Conservation (phyloP, 2,329 filamentous ascomycete genomes). For the Tolypocladium capitatum region DNA sequence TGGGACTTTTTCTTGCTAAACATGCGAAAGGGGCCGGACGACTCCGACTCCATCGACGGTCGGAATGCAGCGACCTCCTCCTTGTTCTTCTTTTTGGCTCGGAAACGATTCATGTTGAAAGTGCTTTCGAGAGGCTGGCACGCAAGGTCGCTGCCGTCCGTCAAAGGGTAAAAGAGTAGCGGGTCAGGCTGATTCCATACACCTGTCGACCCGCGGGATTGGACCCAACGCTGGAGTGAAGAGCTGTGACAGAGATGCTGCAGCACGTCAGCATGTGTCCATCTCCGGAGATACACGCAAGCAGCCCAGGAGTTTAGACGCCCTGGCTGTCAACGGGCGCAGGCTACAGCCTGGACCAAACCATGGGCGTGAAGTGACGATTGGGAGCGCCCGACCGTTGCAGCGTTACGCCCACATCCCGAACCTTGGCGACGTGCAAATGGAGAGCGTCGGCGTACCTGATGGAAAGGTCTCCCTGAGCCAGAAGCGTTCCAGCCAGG, state of each 20-base stretch:
- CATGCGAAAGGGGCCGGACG: slow-evolving; percentile 36
- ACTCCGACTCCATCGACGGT: slow-evolving; percentile 42
- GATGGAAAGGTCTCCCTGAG: neutral
- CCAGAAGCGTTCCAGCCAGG: neutral
- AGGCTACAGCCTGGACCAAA: neutral
- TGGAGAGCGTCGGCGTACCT: neutral
- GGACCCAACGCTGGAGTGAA: neutral
- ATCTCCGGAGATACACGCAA: neutral
- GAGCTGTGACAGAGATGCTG: neutral
- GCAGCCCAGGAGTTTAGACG: neutral
- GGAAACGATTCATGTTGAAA: slow-evolving; percentile 55
- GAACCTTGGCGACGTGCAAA: neutral
- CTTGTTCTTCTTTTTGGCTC: slow-evolving; percentile 57
- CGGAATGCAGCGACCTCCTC: slow-evolving; percentile 35
- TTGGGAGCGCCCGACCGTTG: no score
- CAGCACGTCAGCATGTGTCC: neutral
- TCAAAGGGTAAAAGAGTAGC: no score
- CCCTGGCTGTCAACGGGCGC: no score
- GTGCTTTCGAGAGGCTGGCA: neutral
- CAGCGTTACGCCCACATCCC: neutral
- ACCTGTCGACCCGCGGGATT: neutral
- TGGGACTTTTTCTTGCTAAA: slow-evolving; percentile 44
- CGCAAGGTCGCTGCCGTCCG: neutral
- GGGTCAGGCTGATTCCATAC: neutral
- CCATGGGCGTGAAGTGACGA: neutral